Evolutionary conservation across 192 early-diverging fungal species (phyloP), one percentile per base, ranked within the genome.

Genomic region (Spizellomyces punctatus): DNA sequence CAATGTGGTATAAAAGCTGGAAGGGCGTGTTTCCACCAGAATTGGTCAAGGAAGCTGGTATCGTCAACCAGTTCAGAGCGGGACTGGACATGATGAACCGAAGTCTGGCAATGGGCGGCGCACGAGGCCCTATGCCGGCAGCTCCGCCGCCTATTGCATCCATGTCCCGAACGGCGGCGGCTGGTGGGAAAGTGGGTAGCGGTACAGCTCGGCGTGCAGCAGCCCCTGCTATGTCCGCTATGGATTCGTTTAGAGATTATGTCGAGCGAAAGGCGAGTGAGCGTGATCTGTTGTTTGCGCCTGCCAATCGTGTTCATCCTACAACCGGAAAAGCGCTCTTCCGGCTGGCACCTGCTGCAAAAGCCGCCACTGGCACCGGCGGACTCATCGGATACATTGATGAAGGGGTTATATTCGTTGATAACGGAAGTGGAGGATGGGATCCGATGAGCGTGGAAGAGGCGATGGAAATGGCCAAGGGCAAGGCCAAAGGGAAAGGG

Each of bases 1-100:
- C 72, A 50, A 77, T 84, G 63, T 94, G 92, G 91, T 94, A 89
- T 65, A 43, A 64, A 10, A 85, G 78, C 58, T 92, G 91, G 91
- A 89, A 89, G 49, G 48, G 78, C 5, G 86, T 91, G 56, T 82
- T 79, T 5, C 63, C 77, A 21, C 76, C 82, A 59, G 68, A 78
- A 46, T 66, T 89, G 45, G 59, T 71, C 58, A 73, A 71, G 41
- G 66, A 73, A 66, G 67, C 77, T 4, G 78, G 81, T 0, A 82
- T 94, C 1, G 78, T 80, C 66, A 59, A 76, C 54, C 80, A 83
- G 8, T 92, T 90, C 79, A 78, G 79, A 58, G 81, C 85, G 12
- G 93, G 87, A 14, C 73, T 93, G 42, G 90, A 91, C 27, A 79
- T 93, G 82, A 93, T 95, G 83, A 86, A 89, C 68, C 46, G 63